These are phyloP conservation scores for Porcisia hertigi DNA, from an alignment of 208 protist species.

Conservation along the genomic window DNA sequence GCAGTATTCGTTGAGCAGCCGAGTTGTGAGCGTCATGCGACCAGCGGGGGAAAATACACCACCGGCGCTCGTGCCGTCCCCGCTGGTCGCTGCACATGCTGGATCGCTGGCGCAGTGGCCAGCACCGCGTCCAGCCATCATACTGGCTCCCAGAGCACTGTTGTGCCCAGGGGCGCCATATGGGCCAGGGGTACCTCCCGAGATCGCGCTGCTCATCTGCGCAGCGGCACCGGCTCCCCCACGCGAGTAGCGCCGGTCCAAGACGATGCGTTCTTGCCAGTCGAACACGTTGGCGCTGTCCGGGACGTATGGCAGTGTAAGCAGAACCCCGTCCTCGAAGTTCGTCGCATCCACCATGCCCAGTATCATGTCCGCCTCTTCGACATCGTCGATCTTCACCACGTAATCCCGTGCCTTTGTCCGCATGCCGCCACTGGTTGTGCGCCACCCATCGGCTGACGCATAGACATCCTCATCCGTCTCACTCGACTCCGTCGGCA, in stretches of 20 bases:
- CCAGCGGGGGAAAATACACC: constrained; percentile 13
- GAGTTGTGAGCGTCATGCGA: constrained; percentile 41
- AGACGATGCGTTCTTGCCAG: constrained; percentile 67
- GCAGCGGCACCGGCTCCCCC: not conserved
- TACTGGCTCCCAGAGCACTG: not conserved
- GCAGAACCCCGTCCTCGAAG: constrained; percentile 75
- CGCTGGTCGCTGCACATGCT: not conserved
- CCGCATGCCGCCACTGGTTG: constrained; percentile 23
- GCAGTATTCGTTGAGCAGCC: constrained; percentile 75
- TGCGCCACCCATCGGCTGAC: constrained; percentile 28
- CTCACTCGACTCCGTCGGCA: constrained; percentile 33
- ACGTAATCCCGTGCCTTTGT: constrained; percentile 59
- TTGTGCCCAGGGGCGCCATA: not conserved
- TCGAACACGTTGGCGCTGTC: constrained; percentile 63
- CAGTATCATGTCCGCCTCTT: constrained; percentile 88
- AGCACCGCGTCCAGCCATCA: not conserved
- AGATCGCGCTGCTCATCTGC: not conserved
- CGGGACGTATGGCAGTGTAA: constrained; percentile 85
- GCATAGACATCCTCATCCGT: constrained; percentile 35
- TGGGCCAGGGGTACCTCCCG: not conserved
- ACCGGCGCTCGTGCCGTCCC: constrained; percentile 2
- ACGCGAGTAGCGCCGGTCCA: constrained; percentile 70
- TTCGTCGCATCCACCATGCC: constrained; percentile 56
- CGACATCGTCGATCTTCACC: constrained; percentile 87
- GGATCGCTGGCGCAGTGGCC: not conserved